Evolutionary conservation across 768 basidiomycete genomes (phyloP).

Genomic region (Hygrophorus pudorinus): DNA sequence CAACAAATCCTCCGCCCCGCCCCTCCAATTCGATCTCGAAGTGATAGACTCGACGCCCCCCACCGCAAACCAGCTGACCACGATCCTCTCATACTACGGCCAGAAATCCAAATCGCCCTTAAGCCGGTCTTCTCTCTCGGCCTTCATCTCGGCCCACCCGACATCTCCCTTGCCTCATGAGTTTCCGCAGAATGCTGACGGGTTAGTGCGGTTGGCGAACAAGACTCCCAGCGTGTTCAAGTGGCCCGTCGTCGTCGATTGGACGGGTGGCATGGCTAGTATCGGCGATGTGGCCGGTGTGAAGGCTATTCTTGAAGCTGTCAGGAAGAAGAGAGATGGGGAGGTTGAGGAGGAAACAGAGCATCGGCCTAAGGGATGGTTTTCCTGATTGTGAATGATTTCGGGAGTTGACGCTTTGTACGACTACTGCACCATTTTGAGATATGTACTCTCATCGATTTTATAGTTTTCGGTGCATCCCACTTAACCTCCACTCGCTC

Average conservation of each 20-base stretch:
- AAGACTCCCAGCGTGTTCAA: conserved; percentile 53
- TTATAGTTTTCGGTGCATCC: too few species aligned
- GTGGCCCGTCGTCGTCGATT: conserved; percentile 78
- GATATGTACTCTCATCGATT: too few species aligned
- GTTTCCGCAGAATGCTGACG: conserved; percentile 27
- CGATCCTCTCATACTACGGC: conserved; percentile 54
- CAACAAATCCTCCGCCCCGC: conserved; percentile 29
- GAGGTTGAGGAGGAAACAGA: conserved; percentile 33
- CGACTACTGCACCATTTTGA: too few species aligned
- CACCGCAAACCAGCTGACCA: conserved; percentile 56
- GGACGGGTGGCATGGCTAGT: conserved; percentile 54
- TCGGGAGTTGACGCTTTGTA: too few species aligned
- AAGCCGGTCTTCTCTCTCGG: conserved; percentile 27
- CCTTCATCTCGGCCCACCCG: conserved; percentile 58
- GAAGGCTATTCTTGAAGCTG: conserved; percentile 50
- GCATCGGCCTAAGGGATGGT: too few species aligned
- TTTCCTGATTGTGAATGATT: too few species aligned
- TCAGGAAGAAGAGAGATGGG: conserved; percentile 60
- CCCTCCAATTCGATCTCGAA: conserved; percentile 62
- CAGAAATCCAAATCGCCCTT: conserved; percentile 19
- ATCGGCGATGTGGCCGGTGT: conserved; percentile 65
- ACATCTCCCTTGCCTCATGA: conserved; percentile 31
- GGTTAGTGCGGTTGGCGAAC: conserved; percentile 38
- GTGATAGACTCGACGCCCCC: conserved; percentile 61
- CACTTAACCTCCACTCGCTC: too few species aligned